phyloP scores from a whole-genome alignment of 345 rosid genomes.

The Leavenworthia alabamica region DNA sequence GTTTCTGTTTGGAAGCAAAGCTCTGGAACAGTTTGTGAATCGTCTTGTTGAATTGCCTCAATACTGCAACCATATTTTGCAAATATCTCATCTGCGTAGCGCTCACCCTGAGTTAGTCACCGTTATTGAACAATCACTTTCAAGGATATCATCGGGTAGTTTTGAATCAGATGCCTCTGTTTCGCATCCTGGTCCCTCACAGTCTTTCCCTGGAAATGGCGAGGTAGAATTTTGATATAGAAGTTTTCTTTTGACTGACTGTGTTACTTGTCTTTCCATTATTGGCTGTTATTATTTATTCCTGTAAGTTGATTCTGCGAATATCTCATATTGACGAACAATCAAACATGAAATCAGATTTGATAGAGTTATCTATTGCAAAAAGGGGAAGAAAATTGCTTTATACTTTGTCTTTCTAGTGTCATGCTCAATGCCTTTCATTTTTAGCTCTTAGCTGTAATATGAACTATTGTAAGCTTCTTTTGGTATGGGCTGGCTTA shows the following conservation, averaged over 20 bases:
- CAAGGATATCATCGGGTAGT: conserved; percentile 77
- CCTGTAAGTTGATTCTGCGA: background rate
- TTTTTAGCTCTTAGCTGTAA: background rate
- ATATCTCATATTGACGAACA: background rate
- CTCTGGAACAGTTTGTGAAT: conserved; percentile 93
- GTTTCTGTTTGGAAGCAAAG: conserved; percentile 94
- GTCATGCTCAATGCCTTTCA: conserved; percentile 9
- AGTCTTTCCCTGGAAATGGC: conserved; percentile 41
- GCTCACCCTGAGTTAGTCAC: conserved; percentile 81
- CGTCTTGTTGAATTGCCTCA: conserved; percentile 97
- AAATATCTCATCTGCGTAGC: conserved; percentile 86
- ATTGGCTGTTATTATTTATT: background rate
- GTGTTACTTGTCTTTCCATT: background rate
- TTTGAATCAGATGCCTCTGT: conserved; percentile 54
- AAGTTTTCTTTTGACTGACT: background rate
- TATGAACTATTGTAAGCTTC: conserved; percentile 7
- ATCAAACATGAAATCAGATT: background rate
- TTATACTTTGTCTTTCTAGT: background rate
- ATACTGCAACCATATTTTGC: conserved; percentile 94
- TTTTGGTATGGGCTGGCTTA: background rate
- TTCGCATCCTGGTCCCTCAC: conserved; percentile 47
- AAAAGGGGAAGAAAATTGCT: background rate
- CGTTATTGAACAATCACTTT: conserved; percentile 79
- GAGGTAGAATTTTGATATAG: conserved; percentile 46
- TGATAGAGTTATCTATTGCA: background rate